Evolutionary conservation across 345 rosid species (phyloP).

Genomic region (Punica granatum): DNA sequence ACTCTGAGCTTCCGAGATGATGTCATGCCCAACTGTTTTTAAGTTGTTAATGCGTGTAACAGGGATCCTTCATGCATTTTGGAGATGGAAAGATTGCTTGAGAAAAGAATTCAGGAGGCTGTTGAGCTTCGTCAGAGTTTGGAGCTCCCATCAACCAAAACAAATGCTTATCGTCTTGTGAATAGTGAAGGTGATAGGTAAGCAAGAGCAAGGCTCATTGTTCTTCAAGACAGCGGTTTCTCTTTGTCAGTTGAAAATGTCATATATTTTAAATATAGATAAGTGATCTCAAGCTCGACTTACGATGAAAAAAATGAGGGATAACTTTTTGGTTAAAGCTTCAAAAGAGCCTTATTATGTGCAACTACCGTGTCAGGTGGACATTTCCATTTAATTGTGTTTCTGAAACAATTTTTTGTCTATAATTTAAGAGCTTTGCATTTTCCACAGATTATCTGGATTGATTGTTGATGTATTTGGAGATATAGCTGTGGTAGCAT

Average conservation of each 20-base stretch:
- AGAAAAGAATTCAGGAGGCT: constrained; percentile 66
- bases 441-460: constrained; percentile 68
- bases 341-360: background rate
- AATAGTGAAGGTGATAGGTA: constrained; percentile 94
- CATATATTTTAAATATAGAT: background rate
- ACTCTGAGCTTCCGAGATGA: background rate
- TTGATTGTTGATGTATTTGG: constrained; percentile 81
- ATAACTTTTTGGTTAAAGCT: background rate
- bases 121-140: constrained; percentile 44
- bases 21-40: constrained; percentile 1
- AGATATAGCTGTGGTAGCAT: constrained; percentile 86
- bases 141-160: constrained; percentile 61
- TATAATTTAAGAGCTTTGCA: constrained; percentile 2
- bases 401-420: background rate
- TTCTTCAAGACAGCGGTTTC: background rate
- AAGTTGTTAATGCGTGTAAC: constrained; percentile 10
- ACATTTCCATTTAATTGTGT: background rate
- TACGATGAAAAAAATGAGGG: background rate
- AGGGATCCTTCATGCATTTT: constrained; percentile 78
- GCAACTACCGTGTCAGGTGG: background rate
- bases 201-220: background rate
- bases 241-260: background rate
- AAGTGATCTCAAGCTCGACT: background rate
- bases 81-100: constrained; percentile 68
- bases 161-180: constrained; percentile 78